These are phyloP conservation scores for Syzygium grande DNA, from an alignment of 345 rosid genomes.

Conservation along the genomic window DNA sequence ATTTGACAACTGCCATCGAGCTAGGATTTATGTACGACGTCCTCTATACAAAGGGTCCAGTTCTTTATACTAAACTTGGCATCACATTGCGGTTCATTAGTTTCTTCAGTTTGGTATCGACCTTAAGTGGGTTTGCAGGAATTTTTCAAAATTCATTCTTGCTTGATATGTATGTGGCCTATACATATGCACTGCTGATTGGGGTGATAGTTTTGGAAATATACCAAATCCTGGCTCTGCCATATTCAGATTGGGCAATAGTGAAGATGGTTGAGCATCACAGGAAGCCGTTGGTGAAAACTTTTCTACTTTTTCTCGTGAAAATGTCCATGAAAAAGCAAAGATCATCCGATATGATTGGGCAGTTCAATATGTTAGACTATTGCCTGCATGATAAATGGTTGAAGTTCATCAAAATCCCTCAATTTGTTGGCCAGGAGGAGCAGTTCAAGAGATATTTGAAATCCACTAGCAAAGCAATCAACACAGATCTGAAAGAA, in stretches of 20 bases:
- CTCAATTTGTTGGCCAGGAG: background rate
- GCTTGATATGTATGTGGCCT: background rate
- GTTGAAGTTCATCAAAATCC: background rate
- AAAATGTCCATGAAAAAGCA: background rate
- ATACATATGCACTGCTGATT: background rate
- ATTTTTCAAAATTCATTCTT: background rate
- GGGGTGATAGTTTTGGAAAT: background rate
- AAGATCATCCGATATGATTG: background rate
- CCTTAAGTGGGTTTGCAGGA: background rate
- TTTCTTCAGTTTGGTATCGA: background rate
- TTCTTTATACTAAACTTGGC: background rate
- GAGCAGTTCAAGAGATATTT: background rate
- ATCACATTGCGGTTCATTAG: slow-evolving; percentile 2
- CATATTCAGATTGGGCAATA: slow-evolving; percentile 4
- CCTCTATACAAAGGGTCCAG: slow-evolving; percentile 5
- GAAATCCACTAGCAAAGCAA: background rate
- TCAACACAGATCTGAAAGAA: background rate
- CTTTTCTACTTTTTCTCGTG: background rate
- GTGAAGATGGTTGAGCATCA: background rate
- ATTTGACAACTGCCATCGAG: slow-evolving; percentile 3
- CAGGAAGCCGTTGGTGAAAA: background rate
- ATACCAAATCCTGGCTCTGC: background rate
- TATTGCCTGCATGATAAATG: background rate
- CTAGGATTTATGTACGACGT: slow-evolving; percentile 10
- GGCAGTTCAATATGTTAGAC: slow-evolving; percentile 7